These are phyloP conservation scores for Apostasia ramifera DNA, from an alignment of 106 monocot genomes.

Conservation along the genomic window DNA sequence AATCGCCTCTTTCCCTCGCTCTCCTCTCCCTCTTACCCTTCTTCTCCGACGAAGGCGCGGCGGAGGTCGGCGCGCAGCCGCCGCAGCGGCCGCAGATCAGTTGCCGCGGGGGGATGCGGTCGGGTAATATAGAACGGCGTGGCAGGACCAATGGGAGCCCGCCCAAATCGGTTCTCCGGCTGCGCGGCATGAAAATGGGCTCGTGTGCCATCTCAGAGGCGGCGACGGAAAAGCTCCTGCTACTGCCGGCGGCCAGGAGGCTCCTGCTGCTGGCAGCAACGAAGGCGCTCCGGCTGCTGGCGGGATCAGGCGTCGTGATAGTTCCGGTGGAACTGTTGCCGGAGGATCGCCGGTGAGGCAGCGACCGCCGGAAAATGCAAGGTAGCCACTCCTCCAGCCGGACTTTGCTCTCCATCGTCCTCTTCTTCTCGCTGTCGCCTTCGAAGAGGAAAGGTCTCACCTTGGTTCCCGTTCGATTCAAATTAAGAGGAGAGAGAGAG, in stretches of 20 bases:
- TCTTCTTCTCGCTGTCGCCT: background rate
- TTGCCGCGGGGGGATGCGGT: background rate
- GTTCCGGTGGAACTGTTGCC: background rate
- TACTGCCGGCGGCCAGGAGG: background rate
- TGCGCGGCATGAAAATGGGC: constrained; percentile 9
- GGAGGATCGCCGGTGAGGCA: constrained; percentile 2
- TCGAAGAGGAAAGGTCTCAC: too few species aligned
- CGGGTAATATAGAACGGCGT: constrained; percentile 11
- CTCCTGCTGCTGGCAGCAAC: constrained; percentile 5
- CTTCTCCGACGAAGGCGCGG: background rate
- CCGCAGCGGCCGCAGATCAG: background rate
- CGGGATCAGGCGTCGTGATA: too few species aligned
- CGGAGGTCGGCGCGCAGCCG: background rate
- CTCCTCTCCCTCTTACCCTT: background rate
- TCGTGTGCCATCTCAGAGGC: constrained; percentile 6
- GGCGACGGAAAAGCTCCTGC: background rate
- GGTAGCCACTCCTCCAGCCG: constrained; percentile 8
- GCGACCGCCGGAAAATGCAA: background rate
- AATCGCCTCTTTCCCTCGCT: background rate
- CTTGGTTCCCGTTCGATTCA: too few species aligned
- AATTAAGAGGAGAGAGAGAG: too few species aligned
- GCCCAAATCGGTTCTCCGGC: background rate
- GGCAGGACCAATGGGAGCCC: background rate
- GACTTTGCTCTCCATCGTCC: constrained; percentile 8
- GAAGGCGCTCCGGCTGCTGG: background rate